Conservation (phyloP, 2,329 filamentous ascomycete genomes). For the Cladosporium halotolerans region DNA sequence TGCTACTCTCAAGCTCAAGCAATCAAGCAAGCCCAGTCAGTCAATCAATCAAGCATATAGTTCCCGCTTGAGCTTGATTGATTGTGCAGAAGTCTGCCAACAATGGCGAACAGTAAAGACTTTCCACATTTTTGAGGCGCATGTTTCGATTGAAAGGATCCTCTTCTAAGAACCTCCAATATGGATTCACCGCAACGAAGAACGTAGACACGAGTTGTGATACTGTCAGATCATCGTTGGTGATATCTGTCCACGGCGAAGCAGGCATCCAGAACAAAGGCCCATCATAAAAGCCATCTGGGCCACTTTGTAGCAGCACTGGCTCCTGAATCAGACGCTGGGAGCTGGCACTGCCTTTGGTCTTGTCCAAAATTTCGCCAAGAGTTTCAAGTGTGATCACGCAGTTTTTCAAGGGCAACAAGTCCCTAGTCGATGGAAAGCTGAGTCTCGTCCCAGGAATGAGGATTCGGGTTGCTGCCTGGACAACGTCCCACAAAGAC, state of each 20-base stretch:
- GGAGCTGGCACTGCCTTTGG: background rate
- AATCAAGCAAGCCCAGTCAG: too few species aligned
- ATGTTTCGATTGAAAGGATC: background rate
- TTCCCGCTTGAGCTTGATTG: too few species aligned
- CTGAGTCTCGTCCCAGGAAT: background rate
- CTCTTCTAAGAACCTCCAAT: background rate
- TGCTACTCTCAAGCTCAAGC: too few species aligned
- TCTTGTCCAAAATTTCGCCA: background rate
- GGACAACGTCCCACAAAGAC: background rate
- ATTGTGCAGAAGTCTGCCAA: background rate
- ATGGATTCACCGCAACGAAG: background rate
- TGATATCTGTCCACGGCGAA: background rate
- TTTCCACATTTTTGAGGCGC: background rate
- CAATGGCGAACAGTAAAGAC: background rate
- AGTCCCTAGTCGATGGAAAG: background rate
- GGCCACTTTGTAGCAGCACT: background rate
- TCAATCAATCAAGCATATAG: too few species aligned
- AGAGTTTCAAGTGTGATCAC: background rate
- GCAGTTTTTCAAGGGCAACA: background rate
- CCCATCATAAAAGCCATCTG: background rate
- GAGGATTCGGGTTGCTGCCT: background rate
- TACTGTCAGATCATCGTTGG: background rate
- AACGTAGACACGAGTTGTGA: background rate
- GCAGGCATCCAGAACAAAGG: background rate
- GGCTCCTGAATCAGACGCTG: background rate